Conservation (phyloP, 371 early-diverging fungal species). For the Rhizomucor miehei region DNA sequence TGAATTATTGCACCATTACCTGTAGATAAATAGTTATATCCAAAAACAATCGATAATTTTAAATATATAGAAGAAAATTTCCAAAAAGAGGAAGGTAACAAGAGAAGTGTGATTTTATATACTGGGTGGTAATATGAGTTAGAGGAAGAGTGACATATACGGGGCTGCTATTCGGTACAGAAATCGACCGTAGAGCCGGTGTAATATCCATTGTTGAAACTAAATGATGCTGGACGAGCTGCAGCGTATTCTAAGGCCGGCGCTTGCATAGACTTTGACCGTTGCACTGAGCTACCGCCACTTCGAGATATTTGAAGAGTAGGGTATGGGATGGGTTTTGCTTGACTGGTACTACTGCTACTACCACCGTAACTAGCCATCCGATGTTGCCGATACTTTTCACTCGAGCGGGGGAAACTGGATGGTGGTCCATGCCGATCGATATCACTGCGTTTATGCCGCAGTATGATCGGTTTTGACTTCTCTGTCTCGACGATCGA, state of each 20-base stretch:
- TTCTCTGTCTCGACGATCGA: not conserved
- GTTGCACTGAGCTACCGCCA: slow-evolving; percentile 10
- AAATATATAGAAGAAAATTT: too few species aligned
- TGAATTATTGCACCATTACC: slow-evolving; percentile 11
- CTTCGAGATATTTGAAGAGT: slow-evolving; percentile 9
- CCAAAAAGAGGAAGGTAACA: too few species aligned
- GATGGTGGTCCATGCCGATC: slow-evolving; percentile 10
- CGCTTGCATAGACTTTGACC: slow-evolving; percentile 17
- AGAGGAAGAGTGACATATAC: not conserved
- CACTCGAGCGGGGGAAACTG: slow-evolving; percentile 3
- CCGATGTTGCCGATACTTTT: not conserved
- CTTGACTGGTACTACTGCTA: slow-evolving; percentile 5
- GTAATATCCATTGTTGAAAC: too few species aligned
- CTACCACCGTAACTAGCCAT: slow-evolving; percentile 1
- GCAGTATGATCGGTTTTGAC: not conserved
- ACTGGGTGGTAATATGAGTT: too few species aligned
- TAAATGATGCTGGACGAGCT: not conserved
- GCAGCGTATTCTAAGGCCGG: slow-evolving; percentile 19
- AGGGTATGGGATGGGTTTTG: slow-evolving; percentile 18
- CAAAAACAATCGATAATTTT: too few species aligned
- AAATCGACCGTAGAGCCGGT: too few species aligned
- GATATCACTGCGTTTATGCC: slow-evolving; percentile 9
- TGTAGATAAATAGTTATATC: slow-evolving; percentile 1
- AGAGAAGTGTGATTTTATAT: too few species aligned
- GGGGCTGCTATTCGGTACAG: too few species aligned